These are phyloP conservation scores for Trichoderma sp. DNA, from an alignment of 2,329 filamentous ascomycete species.

Conservation along the genomic window DNA sequence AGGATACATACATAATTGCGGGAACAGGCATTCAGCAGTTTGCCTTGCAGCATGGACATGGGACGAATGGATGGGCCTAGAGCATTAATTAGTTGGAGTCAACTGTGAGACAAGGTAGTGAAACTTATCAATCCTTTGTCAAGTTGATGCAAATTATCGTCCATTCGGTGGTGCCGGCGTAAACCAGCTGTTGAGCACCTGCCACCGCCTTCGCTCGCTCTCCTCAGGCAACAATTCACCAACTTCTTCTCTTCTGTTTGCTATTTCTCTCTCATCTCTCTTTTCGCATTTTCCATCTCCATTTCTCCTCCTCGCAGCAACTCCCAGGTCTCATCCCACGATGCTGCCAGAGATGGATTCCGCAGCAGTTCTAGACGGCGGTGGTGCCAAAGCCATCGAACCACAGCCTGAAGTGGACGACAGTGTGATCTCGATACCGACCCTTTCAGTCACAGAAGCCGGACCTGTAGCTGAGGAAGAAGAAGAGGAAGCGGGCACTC, in stretches of 20 bases:
- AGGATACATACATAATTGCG: neutral
- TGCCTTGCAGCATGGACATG: neutral
- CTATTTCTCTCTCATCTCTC: neutral
- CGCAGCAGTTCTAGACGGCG: neutral
- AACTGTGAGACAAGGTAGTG: neutral
- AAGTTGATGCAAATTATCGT: neutral
- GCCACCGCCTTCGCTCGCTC: neutral
- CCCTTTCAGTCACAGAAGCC: no score
- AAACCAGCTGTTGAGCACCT: constrained; percentile 1
- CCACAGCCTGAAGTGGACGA: neutral
- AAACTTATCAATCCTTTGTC: rapidly evolving
- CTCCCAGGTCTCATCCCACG: neutral
- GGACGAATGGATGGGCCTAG: neutral
- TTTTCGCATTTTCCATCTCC: no score
- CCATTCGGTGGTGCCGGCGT: neutral
- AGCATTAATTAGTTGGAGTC: neutral
- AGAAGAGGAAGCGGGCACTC: neutral
- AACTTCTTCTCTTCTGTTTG: no score
- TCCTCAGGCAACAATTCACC: neutral
- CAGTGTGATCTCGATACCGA: neutral
- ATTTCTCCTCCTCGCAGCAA: no score
- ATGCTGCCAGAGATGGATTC: neutral
- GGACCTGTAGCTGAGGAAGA: neutral
- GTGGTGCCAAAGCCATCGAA: neutral
- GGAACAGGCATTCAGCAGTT: neutral